A percentile compares a stretch with the other conserved stretches of the same genome.
phyloP scores from a whole-genome alignment of 2,329 filamentous ascomycete species.

The Cladosporium sphaerospermum region DNA sequence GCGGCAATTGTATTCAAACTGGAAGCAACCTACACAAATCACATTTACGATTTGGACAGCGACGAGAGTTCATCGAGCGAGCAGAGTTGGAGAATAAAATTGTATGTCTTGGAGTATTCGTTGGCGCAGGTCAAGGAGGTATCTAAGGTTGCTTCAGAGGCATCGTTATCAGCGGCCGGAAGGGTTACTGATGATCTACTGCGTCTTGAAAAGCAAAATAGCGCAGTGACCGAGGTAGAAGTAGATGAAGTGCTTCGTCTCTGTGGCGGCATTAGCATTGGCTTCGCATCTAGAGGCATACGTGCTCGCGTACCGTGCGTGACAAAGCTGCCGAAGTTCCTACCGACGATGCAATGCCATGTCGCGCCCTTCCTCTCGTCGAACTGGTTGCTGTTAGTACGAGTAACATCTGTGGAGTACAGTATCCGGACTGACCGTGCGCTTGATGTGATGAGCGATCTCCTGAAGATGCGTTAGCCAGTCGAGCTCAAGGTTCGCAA shows the following conservation, averaged over 20 bases:
- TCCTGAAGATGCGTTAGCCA: constrained; percentile 51
- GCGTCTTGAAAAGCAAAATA: constrained; percentile 97
- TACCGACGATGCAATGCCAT: constrained; percentile 98
- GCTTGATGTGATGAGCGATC: constrained; percentile 93
- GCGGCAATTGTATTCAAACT: too few species aligned
- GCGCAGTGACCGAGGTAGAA: constrained; percentile 99
- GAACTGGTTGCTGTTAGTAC: constrained; percentile 57
- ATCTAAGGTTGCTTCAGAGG: constrained; percentile 7
- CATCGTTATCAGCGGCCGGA: not conserved
- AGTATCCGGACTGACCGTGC: constrained; percentile 55
- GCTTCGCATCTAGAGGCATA: not conserved
- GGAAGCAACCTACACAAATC: too few species aligned
- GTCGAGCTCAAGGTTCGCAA: not conserved
- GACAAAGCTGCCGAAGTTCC: constrained; percentile 98
- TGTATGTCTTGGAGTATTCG: not conserved
- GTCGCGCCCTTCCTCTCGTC: constrained; percentile 95
- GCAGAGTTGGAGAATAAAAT: too few species aligned
- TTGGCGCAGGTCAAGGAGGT: not conserved
- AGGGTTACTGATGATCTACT: constrained; percentile 51
- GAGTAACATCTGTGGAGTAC: not conserved
- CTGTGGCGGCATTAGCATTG: constrained; percentile 46
- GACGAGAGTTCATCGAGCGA: too few species aligned
- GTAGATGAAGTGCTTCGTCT: constrained; percentile 99
- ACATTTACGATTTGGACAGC: too few species aligned
- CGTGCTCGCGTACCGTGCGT: constrained; percentile 68